Evolutionary conservation across 768 basidiomycete species (phyloP).

Genomic region (Pleurotus djamor): DNA sequence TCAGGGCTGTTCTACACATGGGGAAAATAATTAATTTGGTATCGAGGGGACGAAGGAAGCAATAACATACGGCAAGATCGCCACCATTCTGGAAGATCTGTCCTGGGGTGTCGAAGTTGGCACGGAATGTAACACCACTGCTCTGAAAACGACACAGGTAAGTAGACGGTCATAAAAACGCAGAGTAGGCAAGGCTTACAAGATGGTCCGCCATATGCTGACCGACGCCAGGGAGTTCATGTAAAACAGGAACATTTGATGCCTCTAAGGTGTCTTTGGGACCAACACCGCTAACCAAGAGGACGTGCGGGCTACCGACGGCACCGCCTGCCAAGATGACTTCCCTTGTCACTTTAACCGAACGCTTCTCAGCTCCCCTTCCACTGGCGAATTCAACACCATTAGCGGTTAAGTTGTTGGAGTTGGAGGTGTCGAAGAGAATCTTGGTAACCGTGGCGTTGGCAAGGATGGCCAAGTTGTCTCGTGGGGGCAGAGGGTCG

Average conservation of each 20-base stretch:
- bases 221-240: slow-evolving; percentile 39
- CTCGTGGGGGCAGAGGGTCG: slow-evolving; percentile 52
- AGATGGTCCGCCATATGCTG: slow-evolving; percentile 1
- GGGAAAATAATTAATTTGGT: neutral
- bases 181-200: neutral
- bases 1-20: slow-evolving; percentile 5
- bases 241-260: slow-evolving; percentile 35
- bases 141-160: neutral
- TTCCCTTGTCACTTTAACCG: slow-evolving; percentile 58
- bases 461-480: slow-evolving; percentile 58
- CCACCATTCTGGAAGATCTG: neutral
- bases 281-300: slow-evolving; percentile 54
- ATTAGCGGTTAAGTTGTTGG: slow-evolving; percentile 34
- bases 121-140: slow-evolving; percentile 1
- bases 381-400: slow-evolving; percentile 47
- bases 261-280: slow-evolving; percentile 42
- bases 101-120: slow-evolving; percentile 5
- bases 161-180: neutral
- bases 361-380: slow-evolving; percentile 25
- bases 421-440: slow-evolving; percentile 29
- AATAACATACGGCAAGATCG: neutral
- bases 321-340: slow-evolving; percentile 52
- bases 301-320: slow-evolving; percentile 46
- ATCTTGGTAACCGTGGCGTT: slow-evolving; percentile 54
- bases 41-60: neutral